phyloP scores from a whole-genome alignment of 2,329 filamentous ascomycete species.

The Leptographium lundbergii region DNA sequence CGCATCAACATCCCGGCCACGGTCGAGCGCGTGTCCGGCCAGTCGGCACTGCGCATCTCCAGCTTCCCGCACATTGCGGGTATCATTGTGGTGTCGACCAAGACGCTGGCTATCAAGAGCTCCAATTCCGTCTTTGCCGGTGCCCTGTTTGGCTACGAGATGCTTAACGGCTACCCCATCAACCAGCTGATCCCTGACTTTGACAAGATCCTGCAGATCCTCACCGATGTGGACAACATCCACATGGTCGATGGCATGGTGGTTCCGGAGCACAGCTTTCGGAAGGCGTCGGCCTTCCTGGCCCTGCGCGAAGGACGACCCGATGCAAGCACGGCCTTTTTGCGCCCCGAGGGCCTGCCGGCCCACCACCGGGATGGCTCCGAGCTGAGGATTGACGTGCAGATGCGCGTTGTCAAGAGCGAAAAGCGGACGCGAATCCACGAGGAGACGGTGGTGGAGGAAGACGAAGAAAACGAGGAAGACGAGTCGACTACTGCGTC shows the following conservation, averaged over 20 bases:
- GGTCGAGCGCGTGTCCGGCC: slow-evolving; percentile 57
- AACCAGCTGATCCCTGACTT: slow-evolving; percentile 77
- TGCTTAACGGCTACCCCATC: slow-evolving; percentile 68
- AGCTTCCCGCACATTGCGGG: slow-evolving; percentile 96
- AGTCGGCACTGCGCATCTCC: slow-evolving; percentile 68
- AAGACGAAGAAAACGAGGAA: slow-evolving; percentile 42
- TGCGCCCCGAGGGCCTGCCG: slow-evolving; percentile 71
- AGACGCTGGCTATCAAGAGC: slow-evolving; percentile 68
- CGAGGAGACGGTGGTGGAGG: slow-evolving; percentile 48
- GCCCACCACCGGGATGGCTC: slow-evolving; percentile 84
- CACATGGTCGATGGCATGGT: slow-evolving; percentile 86
- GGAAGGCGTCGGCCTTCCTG: slow-evolving; percentile 73
- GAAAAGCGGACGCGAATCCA: slow-evolving; percentile 53
- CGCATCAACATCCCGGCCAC: slow-evolving; percentile 75
- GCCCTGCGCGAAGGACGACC: slow-evolving; percentile 71
- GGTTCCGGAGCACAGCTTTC: slow-evolving; percentile 90
- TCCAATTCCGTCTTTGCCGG: slow-evolving; percentile 92
- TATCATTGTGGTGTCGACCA: slow-evolving; percentile 81
- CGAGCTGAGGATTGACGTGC: slow-evolving; percentile 85
- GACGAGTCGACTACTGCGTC: slow-evolving; percentile 18
- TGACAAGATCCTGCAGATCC: slow-evolving; percentile 65
- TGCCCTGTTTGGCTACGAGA: slow-evolving; percentile 79
- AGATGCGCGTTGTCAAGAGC: slow-evolving; percentile 92
- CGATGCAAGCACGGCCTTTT: slow-evolving; percentile 66
- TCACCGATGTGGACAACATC: slow-evolving; percentile 79